These are phyloP conservation scores for Coemansia sp. DNA, from an alignment of 192 early-diverging fungal species.

Conservation along the genomic window DNA sequence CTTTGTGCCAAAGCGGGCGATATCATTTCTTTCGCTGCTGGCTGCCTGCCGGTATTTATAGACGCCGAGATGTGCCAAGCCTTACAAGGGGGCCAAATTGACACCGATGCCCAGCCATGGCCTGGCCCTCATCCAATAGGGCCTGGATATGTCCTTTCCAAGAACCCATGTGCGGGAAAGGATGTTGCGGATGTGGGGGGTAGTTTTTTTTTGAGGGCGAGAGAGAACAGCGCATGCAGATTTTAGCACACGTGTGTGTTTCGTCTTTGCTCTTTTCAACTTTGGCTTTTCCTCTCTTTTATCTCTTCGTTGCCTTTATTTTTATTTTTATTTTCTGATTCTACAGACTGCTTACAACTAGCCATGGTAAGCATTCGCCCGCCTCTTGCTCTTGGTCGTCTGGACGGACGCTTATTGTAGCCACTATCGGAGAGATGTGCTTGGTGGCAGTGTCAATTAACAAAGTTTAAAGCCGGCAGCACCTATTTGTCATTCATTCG, in stretches of 20 bases:
- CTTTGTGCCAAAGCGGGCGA: background rate
- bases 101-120: background rate
- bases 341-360: constrained; percentile 10
- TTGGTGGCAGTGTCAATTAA: background rate
- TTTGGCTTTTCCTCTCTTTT: constrained; percentile 3
- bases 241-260: background rate
- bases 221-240: background rate
- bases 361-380: constrained; percentile 26
- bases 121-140: background rate
- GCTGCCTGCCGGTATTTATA: background rate
- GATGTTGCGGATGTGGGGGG: background rate
- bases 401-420: background rate
- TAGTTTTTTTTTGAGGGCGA: background rate
- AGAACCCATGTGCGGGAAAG: background rate
- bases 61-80: background rate
- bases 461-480: background rate
- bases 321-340: constrained; percentile 15
- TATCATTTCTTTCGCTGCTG: background rate
- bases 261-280: background rate
- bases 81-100: background rate
- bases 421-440: constrained; percentile 1
- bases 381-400: background rate
- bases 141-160: background rate
- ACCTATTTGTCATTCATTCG: background rate
- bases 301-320: background rate